phyloP scores from a whole-genome alignment of 2,329 filamentous ascomycete species.

The Whalleya microplaca region DNA sequence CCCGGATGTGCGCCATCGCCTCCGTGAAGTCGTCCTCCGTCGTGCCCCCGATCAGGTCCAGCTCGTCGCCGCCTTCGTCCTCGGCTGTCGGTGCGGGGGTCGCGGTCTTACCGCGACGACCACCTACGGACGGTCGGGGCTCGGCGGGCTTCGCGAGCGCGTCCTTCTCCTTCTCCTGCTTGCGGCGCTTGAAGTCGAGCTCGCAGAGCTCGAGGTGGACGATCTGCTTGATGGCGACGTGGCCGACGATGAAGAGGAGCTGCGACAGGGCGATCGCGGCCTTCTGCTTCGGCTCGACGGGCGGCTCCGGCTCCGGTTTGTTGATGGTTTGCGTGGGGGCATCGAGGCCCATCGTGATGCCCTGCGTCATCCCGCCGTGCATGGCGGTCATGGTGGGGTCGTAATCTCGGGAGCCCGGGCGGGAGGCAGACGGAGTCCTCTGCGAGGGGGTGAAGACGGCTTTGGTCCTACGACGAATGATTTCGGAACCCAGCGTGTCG shows the following conservation, averaged over 20 bases:
- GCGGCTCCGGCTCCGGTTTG: constrained; percentile 33
- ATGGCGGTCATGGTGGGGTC: constrained; percentile 39
- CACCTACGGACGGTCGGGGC: constrained; percentile 33
- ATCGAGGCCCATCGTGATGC: constrained; percentile 35
- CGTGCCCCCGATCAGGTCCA: constrained; percentile 95
- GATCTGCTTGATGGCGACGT: constrained; percentile 98
- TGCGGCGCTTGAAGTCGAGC: constrained; percentile 94
- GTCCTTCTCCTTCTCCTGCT: constrained; percentile 83
- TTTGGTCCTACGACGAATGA: constrained; percentile 84
- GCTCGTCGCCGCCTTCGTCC: constrained; percentile 82
- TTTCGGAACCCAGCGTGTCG: constrained; percentile 88
- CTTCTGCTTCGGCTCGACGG: constrained; percentile 61
- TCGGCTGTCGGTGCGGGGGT: constrained; percentile 46
- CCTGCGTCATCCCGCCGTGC: constrained; percentile 40
- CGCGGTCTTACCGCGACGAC: constrained; percentile 36
- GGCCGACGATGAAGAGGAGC: constrained; percentile 90
- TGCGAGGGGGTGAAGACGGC: constrained; percentile 66
- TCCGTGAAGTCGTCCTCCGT: constrained; percentile 94
- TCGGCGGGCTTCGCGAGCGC: constrained; percentile 47
- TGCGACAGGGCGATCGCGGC: constrained; percentile 82
- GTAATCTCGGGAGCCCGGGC: constrained; percentile 52
- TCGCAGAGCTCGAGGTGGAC: constrained; percentile 98
- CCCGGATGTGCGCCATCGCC: constrained; percentile 81
- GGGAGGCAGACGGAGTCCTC: constrained; percentile 47
- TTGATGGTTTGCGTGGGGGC: constrained; percentile 39